phyloP scores from a whole-genome alignment of 106 monocot genomes.

The Amphibolis antarctica region DNA sequence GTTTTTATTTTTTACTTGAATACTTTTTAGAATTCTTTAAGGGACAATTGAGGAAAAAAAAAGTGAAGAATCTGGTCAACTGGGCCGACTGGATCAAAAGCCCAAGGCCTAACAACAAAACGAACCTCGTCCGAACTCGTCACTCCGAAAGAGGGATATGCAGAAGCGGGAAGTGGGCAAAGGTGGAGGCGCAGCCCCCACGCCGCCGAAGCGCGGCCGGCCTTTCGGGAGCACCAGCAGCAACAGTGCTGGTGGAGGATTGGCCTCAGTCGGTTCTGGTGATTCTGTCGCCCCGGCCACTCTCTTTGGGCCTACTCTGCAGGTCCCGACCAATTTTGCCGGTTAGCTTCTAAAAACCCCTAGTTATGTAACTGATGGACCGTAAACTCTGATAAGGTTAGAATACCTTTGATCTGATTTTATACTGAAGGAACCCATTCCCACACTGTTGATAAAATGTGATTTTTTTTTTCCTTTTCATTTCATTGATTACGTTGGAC shows the following conservation, averaged over 20 bases:
- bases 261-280: conserved; percentile 6
- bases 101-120: background rate
- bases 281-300: conserved; percentile 38
- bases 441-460: too few species aligned
- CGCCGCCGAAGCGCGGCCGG: conserved; percentile 82
- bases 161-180: conserved; percentile 53
- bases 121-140: background rate
- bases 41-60: too few species aligned
- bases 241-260: conserved; percentile 13
- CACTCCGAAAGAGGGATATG: conserved; percentile 17
- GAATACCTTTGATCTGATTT: too few species aligned
- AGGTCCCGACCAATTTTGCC: conserved; percentile 53
- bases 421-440: too few species aligned
- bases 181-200: conserved; percentile 29
- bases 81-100: background rate
- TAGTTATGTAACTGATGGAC: background rate
- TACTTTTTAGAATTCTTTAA: too few species aligned
- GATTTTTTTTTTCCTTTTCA: too few species aligned
- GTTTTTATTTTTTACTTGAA: too few species aligned
- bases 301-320: conserved; percentile 89
- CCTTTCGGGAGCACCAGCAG: conserved; percentile 68
- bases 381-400: background rate
- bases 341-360: conserved; percentile 25
- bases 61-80: too few species aligned
- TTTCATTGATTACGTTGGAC: too few species aligned